A percentile compares a stretch with the other conserved stretches of the same genome.
phyloP scores from a whole-genome alignment of 2,329 filamentous ascomycete genomes.

The Pestalotiopsis sp. region DNA sequence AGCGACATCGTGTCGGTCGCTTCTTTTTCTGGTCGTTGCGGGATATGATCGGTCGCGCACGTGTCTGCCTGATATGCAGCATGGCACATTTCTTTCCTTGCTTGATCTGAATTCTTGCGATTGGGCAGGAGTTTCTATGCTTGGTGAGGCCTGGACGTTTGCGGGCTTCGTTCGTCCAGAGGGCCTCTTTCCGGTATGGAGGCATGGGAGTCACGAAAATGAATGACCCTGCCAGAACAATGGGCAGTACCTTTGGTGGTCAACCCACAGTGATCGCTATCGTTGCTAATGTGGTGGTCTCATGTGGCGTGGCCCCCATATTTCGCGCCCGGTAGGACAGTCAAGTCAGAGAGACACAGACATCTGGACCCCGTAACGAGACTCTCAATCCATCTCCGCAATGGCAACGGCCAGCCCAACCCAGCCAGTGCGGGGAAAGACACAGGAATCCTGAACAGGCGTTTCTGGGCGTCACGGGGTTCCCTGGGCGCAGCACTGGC shows the following conservation, averaged over 20 bases:
- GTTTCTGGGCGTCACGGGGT: conserved; percentile 9
- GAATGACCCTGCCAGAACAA: neutral
- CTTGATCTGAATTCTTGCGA: neutral
- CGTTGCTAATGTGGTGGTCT: neutral
- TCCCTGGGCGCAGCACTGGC: conserved; percentile 7
- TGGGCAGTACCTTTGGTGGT: neutral
- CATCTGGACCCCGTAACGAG: neutral
- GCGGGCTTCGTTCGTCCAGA: neutral
- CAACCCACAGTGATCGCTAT: neutral
- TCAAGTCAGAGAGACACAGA: neutral
- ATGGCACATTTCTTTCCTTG: neutral
- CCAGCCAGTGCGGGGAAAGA: conserved; percentile 8
- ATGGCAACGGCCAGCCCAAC: neutral
- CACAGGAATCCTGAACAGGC: conserved; percentile 6
- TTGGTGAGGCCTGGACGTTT: neutral
- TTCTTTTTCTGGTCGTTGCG: neutral
- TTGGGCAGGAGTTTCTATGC: neutral
- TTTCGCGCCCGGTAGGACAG: neutral
- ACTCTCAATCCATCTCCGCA: neutral
- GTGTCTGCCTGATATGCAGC: neutral
- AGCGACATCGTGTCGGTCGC: neutral
- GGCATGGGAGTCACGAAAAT: neutral
- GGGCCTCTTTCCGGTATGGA: neutral
- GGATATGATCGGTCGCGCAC: neutral
- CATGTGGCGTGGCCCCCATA: neutral